Evolutionary conservation across 2,329 filamentous ascomycete species (phyloP), one percentile per base, ranked within the genome.

Genomic region (Curvularia spicifera): DNA sequence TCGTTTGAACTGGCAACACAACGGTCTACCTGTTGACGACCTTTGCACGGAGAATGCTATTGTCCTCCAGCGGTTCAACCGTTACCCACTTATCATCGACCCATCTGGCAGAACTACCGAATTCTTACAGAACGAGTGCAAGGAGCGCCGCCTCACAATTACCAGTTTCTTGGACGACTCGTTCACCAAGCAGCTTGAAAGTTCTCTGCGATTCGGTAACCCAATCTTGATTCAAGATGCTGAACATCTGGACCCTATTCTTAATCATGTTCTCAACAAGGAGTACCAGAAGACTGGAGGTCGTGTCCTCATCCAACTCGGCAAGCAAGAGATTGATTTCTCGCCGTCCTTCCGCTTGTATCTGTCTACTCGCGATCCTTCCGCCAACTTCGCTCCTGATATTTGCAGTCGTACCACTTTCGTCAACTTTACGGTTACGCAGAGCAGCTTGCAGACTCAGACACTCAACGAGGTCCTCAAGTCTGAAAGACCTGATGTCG

Each of bases 31-130:
- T 2, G 94, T 97, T 4, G 95, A 99, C 75, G 95, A 99, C 73
- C 85, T 99, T 40, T 99, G 95, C 83, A 99, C 95, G 0, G 95
- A 99, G 78, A 99, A 99, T 72, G 95, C 96, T 44, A 97, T 99
- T 72, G 90, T 99, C 66, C 86, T 99, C 60, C 93, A 98, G 82
- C 89, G 95, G 57, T 99, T 97, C 87, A 99, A 99, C 81, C 87
- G 95, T 64, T 99, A 99, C 77, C 95, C 96, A 44, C 86, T 99
- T 60, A 98, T 99, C 77, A 97, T 99, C 75, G 95, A 99, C 77
- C 96, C 96, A 1, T 98, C 95, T 13, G 95, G 95, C 42, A 87
- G 95, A 65, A 92, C 94, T 22, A 95, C 92, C 0, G 95, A 99
- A 70, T 99, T 98, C 82, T 77, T 99, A 71, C 91, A 96, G 78